phyloP scores from a whole-genome alignment of 2,329 filamentous ascomycete genomes.

The Sarocladium kiliense region DNA sequence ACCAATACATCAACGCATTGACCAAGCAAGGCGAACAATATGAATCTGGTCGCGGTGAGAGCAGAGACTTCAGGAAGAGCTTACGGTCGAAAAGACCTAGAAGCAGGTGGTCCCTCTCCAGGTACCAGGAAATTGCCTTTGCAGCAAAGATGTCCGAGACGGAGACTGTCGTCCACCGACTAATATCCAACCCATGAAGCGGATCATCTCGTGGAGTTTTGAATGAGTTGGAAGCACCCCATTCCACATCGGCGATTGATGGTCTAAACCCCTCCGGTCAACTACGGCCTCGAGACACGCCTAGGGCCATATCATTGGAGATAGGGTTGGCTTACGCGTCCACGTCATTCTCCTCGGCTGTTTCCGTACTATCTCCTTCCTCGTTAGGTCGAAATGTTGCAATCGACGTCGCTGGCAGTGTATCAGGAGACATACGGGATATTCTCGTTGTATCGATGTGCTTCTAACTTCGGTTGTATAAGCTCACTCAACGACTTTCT shows the following conservation, averaged over 20 bases:
- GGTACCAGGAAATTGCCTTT: constrained; percentile 28
- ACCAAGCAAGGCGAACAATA: constrained; percentile 28
- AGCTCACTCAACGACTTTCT: background rate
- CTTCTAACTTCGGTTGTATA: background rate
- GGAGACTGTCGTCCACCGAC: constrained; percentile 28
- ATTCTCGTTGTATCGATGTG: background rate
- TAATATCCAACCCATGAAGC: constrained; percentile 22
- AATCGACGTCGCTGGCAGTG: background rate
- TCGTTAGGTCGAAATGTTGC: background rate
- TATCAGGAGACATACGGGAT: background rate
- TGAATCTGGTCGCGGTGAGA: constrained; percentile 13
- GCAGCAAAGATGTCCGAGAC: constrained; percentile 24
- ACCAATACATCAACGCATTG: constrained; percentile 27
- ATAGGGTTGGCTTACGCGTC: too few relatives aligned
- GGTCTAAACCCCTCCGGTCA: too few relatives aligned
- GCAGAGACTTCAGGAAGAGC: constrained; percentile 28
- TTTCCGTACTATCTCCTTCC: background rate
- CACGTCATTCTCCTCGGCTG: background rate
- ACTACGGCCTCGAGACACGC: too few relatives aligned
- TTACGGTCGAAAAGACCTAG: constrained; percentile 29
- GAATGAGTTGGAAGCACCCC: too few relatives aligned
- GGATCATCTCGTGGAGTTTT: background rate
- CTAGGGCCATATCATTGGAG: too few relatives aligned
- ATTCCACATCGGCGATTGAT: background rate
- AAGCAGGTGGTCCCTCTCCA: constrained; percentile 32